phyloP scores from a whole-genome alignment of 2,329 filamentous ascomycete genomes.

The Talaromyces verruculosus region DNA sequence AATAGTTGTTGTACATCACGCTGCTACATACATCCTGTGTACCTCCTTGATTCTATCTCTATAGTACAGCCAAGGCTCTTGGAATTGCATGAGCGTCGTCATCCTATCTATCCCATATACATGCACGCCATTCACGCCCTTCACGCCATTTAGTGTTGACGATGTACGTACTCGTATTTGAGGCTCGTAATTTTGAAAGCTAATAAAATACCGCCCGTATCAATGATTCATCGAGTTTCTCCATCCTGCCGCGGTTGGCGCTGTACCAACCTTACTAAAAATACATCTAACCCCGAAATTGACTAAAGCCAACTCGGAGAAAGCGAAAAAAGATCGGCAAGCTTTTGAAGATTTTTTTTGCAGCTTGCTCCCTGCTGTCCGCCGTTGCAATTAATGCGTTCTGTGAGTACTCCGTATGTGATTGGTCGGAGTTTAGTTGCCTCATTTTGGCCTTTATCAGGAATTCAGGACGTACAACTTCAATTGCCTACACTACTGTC shows the following conservation, averaged over 20 bases:
- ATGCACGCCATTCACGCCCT: background rate
- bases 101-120: background rate
- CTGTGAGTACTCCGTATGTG: background rate
- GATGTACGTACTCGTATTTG: background rate
- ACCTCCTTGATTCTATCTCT: background rate
- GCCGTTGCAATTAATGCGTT: background rate
- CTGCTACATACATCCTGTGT: background rate
- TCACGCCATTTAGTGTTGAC: background rate
- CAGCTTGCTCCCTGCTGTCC: background rate
- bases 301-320: background rate
- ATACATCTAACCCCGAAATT: background rate
- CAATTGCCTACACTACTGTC: background rate
- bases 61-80: slow-evolving; percentile 2
- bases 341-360: slow-evolving; percentile 10
- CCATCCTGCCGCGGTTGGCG: background rate
- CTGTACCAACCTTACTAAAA: background rate
- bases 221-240: background rate
- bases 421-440: background rate
- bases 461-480: background rate
- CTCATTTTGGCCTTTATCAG: background rate
- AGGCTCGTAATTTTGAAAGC: background rate
- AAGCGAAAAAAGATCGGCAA: slow-evolving; percentile 12
- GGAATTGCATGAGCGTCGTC: background rate
- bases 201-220: background rate
- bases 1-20: background rate